Evolutionary conservation across 2,329 filamentous ascomycete species (phyloP).

Genomic region (Cercospora canescens): DNA sequence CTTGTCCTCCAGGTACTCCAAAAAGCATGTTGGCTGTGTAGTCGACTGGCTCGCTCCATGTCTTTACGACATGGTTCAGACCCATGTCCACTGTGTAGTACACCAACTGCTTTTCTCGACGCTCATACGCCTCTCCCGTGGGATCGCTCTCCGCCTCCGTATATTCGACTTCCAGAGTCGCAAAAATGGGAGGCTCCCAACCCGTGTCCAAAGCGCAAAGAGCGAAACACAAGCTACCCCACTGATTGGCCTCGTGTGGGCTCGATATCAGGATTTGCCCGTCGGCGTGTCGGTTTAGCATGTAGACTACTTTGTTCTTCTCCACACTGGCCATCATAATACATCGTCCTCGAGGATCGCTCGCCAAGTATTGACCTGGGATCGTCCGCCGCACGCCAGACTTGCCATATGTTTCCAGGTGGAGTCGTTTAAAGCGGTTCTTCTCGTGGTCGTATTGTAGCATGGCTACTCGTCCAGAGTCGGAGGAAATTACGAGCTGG

Average conservation of each 20-base stretch:
- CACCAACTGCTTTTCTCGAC: slow-evolving; percentile 85
- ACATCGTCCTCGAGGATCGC: slow-evolving; percentile 92
- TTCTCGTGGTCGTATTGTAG: slow-evolving; percentile 85
- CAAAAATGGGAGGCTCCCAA: slow-evolving; percentile 96
- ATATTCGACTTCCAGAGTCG: slow-evolving; percentile 91
- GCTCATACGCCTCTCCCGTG: slow-evolving; percentile 75
- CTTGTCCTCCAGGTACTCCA: slow-evolving; percentile 89
- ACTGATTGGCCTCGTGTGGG: slow-evolving; percentile 91
- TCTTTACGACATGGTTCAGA: slow-evolving; percentile 93
- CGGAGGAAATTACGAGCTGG: slow-evolving; percentile 91
- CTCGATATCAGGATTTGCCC: slow-evolving; percentile 96
- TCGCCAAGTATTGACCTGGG: slow-evolving; percentile 92
- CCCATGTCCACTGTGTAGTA: slow-evolving; percentile 98
- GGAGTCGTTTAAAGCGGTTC: slow-evolving; percentile 84
- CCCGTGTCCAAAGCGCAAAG: slow-evolving; percentile 89
- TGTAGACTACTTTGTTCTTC: slow-evolving; percentile 99
- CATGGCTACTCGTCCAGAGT: slow-evolving; percentile 92
- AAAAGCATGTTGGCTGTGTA: slow-evolving; percentile 86
- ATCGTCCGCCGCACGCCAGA: slow-evolving; percentile 91
- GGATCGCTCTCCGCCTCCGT: slow-evolving; percentile 88
- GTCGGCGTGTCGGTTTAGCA: slow-evolving; percentile 92
- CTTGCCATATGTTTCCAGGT: slow-evolving; percentile 97
- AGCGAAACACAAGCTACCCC: slow-evolving; percentile 85
- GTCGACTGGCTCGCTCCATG: slow-evolving; percentile 94
- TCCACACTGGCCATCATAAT: slow-evolving; percentile 92